phyloP scores from a whole-genome alignment of 352 stramenopile genomes.

The Globisporangium middletonii region DNA sequence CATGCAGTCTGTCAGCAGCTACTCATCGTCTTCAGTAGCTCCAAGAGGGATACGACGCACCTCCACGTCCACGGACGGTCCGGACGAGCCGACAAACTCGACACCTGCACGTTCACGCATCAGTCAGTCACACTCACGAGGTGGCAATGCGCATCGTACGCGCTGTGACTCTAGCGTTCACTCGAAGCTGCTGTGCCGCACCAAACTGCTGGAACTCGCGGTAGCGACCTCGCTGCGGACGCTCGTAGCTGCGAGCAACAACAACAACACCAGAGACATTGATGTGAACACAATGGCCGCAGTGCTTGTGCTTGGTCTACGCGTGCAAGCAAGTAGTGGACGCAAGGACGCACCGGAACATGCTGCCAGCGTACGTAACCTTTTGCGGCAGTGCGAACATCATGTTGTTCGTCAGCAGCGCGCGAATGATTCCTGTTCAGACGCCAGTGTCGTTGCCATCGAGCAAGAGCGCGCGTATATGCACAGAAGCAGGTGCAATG shows the following conservation, averaged over 20 bases:
- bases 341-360: constrained; percentile 65
- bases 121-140: constrained; percentile 4
- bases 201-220: constrained; percentile 88
- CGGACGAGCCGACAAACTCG: constrained; percentile 77
- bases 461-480: neutral
- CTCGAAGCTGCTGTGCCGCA: constrained; percentile 12
- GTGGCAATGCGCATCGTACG: neutral
- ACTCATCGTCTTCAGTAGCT: no score
- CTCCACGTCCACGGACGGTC: constrained; percentile 75
- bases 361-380: constrained; percentile 78
- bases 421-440: constrained; percentile 58
- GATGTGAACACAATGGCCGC: neutral
- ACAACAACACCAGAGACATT: neutral
- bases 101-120: constrained; percentile 24
- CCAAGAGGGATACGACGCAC: constrained; percentile 17
- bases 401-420: constrained; percentile 74
- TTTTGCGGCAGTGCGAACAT: constrained; percentile 73
- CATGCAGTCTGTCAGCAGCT: neutral
- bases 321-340: neutral
- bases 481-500: no score
- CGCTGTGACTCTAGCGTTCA: neutral
- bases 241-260: constrained; percentile 57
- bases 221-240: constrained; percentile 79
- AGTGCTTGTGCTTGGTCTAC: no score
- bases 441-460: neutral